Base-by-base conservation (phyloP, 176 grass and related monocot genomes). In the Eleusine coracana region DNA sequence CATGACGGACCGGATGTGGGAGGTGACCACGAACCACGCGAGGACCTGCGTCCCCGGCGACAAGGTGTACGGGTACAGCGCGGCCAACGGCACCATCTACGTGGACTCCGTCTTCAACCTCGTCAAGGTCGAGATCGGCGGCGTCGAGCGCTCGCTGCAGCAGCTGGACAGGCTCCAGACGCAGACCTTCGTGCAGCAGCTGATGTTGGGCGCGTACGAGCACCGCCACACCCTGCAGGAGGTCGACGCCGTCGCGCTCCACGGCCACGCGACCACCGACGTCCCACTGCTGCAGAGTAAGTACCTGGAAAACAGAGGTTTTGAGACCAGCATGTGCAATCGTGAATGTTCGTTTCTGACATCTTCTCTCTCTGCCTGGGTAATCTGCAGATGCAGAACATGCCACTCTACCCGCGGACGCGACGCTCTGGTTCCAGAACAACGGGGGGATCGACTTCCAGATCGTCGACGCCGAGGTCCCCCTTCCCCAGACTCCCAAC, bases 1-100 rank as follows among this genome's bases (percentile, higher is more conserved):
- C 63, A 99, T 96, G 97, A 92, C 91, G 0, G 97, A 99, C 38
- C 81, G 82, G 3, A 87, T 94, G 93, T 99, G 97, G 97, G 88
- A 99, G 29, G 61, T 2, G 31, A 90, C 86, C 6, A 82, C 80
- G 54, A 66, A 0, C 46, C 93, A 99, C 51, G 97, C 97, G 1
- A 89, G 15, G 80, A 82, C 80, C 0, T 96, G 97, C 86, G 0
- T 4, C 23, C 12, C 64, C 48, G 97, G 82, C 29, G 89, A 91
- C 13, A 91, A 86, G 83, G 50, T 90, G 28, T 99, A 84, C 86
- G n/a, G 38, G 2, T 68, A 87, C 83, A 12, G 4, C 21, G 23
- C 21, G 20, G 10, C 0, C 6, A 39, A 89, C 18, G 66, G 65
- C 34, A 82, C 68, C 56, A 25, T 99, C n/a, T 88, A 80, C 74